These are phyloP conservation scores for Chytriomyces hyalinus DNA, from an alignment of 192 early-diverging fungal species.

Conservation along the genomic window DNA sequence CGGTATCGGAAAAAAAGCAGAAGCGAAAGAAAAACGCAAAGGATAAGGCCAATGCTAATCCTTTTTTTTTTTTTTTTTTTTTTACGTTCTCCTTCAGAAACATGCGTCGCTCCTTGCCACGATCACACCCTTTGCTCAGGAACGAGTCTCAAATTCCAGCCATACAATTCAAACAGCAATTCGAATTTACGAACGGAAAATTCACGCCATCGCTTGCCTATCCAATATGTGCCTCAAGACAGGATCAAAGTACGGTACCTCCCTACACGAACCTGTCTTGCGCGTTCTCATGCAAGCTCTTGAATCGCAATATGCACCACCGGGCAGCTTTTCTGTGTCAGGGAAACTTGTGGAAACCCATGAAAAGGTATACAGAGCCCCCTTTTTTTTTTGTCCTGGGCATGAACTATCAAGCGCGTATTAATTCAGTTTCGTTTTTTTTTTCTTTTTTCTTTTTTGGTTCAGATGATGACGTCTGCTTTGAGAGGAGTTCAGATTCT, in stretches of 20 bases:
- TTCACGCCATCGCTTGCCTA: constrained; percentile 69
- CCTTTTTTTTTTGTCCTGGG: not conserved
- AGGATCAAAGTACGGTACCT: constrained; percentile 46
- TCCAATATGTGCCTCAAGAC: constrained; percentile 67
- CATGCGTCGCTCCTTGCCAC: too few species aligned
- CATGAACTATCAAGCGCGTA: not conserved
- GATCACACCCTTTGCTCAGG: too few species aligned
- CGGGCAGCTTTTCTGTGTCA: not conserved
- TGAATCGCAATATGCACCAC: not conserved
- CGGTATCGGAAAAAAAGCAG: too few species aligned
- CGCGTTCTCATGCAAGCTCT: constrained; percentile 53
- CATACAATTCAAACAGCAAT: too few species aligned
- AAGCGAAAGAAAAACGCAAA: too few species aligned
- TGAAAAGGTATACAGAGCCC: not conserved
- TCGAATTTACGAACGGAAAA: too few species aligned
- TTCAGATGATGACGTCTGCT: constrained; percentile 36
- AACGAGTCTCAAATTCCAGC: too few species aligned
- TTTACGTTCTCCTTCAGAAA: too few species aligned
- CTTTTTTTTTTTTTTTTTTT: too few species aligned
- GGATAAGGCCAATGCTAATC: too few species aligned
- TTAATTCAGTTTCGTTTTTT: too few species aligned
- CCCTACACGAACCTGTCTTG: constrained; percentile 49
- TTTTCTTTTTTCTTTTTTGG: constrained; percentile 2
- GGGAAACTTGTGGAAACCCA: not conserved
- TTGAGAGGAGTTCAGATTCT: constrained; percentile 41